These are phyloP conservation scores for Helicocarpus griseus DNA, from an alignment of 2,329 filamentous ascomycete genomes.

Conservation along the genomic window DNA sequence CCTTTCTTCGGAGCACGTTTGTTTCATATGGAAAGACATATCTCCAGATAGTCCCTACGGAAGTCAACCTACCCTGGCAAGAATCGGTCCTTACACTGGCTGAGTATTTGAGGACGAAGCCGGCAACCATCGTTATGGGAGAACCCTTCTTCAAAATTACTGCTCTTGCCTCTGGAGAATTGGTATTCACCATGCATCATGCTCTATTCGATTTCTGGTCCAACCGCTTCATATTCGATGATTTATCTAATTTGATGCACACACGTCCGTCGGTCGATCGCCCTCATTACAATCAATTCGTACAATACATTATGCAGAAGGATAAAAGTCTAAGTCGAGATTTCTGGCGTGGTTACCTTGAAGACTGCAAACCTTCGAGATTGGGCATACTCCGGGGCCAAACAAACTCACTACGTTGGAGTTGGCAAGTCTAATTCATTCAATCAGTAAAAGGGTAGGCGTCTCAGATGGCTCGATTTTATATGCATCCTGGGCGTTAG, in stretches of 20 bases:
- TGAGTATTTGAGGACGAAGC: slow-evolving; percentile 7
- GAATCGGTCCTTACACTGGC: slow-evolving; percentile 7
- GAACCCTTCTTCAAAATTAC: slow-evolving; percentile 10
- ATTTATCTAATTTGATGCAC: slow-evolving; percentile 9
- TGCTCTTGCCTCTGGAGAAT: slow-evolving; percentile 7
- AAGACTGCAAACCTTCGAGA: neutral
- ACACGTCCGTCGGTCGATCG: neutral
- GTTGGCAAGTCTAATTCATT: neutral
- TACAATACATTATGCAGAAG: neutral
- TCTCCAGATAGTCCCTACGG: slow-evolving; percentile 10
- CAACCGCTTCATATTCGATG: slow-evolving; percentile 20
- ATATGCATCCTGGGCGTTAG: slow-evolving; percentile 30
- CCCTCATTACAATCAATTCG: neutral
- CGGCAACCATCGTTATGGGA: slow-evolving; percentile 7
- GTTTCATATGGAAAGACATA: slow-evolving; percentile 4
- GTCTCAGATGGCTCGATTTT: neutral
- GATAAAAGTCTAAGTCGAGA: neutral
- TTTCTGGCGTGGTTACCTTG: neutral
- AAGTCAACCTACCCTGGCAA: slow-evolving; percentile 6
- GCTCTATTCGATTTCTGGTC: slow-evolving; percentile 28
- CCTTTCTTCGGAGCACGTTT: slow-evolving; percentile 11
- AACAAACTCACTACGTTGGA: neutral
- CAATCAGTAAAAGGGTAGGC: neutral
- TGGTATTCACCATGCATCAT: slow-evolving; percentile 25
- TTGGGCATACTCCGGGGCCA: neutral